phyloP scores from a whole-genome alignment of 768 basidiomycete genomes.

The Dentipellis fragilis region DNA sequence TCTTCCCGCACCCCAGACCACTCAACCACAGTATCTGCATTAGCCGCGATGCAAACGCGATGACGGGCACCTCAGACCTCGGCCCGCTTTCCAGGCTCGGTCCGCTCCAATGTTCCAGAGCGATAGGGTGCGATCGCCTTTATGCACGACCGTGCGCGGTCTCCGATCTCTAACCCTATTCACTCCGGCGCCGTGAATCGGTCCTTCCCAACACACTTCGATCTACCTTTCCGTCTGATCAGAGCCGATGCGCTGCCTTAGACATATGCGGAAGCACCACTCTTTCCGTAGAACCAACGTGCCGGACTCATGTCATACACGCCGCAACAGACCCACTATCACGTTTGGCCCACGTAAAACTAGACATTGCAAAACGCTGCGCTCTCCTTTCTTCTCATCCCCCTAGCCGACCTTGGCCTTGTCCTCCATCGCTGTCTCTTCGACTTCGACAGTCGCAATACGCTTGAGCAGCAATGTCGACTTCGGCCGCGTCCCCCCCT shows the following conservation, averaged over 20 bases:
- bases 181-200: too few species aligned
- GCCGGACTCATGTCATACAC: slow-evolving; percentile 26
- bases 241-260: slow-evolving; percentile 12
- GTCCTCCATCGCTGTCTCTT: slow-evolving; percentile 7
- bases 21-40: too few species aligned
- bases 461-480: slow-evolving; percentile 15
- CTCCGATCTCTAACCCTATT: too few species aligned
- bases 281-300: slow-evolving; percentile 9
- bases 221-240: slow-evolving; percentile 3
- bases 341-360: slow-evolving; percentile 22
- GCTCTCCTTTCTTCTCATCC: slow-evolving; percentile 20
- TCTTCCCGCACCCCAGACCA: slow-evolving; percentile 1
- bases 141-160: too few species aligned
- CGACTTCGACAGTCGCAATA: slow-evolving; percentile 7
- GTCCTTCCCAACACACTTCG: not conserved
- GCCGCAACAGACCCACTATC: slow-evolving; percentile 20
- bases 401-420: slow-evolving; percentile 15
- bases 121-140: too few species aligned
- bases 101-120: not conserved
- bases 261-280: slow-evolving; percentile 2
- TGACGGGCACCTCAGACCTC: not conserved
- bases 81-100: slow-evolving; percentile 2
- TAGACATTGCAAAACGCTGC: slow-evolving; percentile 11
- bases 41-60: too few species aligned
- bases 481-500: slow-evolving; percentile 20